Conservation (phyloP, 2,329 filamentous ascomycete species). For the Monascus ruber region DNA sequence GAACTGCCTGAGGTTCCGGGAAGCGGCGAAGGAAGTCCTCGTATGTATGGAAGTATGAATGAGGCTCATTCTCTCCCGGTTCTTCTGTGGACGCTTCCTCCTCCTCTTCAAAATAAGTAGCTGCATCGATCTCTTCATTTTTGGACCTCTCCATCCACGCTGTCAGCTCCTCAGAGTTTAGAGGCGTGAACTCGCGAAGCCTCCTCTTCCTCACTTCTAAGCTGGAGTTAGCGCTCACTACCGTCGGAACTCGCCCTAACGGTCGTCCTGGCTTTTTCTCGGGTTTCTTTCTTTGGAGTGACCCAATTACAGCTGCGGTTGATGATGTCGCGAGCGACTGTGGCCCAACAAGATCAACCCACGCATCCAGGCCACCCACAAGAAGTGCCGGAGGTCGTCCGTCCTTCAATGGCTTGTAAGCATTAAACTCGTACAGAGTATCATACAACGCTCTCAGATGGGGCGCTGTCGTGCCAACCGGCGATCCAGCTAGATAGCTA, state of each 20-base stretch:
- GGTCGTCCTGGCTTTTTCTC: slow-evolving; percentile 34
- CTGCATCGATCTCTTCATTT: slow-evolving; percentile 47
- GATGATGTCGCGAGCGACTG: slow-evolving; percentile 50
- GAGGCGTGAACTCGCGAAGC: slow-evolving; percentile 53
- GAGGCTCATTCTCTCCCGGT: slow-evolving; percentile 35
- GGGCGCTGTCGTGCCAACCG: slow-evolving; percentile 34
- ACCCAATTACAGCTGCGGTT: slow-evolving; percentile 41
- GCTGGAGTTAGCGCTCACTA: slow-evolving; percentile 40
- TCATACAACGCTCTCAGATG: slow-evolving; percentile 64
- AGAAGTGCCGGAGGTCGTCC: slow-evolving; percentile 64
- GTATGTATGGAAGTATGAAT: slow-evolving; percentile 53
- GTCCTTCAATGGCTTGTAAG: slow-evolving; percentile 56
- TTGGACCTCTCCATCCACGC: slow-evolving; percentile 69
- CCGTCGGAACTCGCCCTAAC: slow-evolving; percentile 41
- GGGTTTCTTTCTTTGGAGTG: slow-evolving; percentile 27
- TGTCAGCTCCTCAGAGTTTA: slow-evolving; percentile 70
- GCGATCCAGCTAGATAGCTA: slow-evolving; percentile 42
- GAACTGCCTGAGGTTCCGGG: slow-evolving; percentile 55
- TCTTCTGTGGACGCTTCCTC: slow-evolving; percentile 30
- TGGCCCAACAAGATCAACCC: slow-evolving; percentile 69
- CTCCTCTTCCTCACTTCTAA: slow-evolving; percentile 45
- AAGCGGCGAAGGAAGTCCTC: slow-evolving; percentile 78
- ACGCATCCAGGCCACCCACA: slow-evolving; percentile 72
- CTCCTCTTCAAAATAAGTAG: slow-evolving; percentile 27
- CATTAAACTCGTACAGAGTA: slow-evolving; percentile 74